Percentiles rank a stretch among this genome's conserved stretches.
Evolutionary conservation across 2,329 filamentous ascomycete species (phyloP).

Genomic region (Westerdykella aurantiaca): DNA sequence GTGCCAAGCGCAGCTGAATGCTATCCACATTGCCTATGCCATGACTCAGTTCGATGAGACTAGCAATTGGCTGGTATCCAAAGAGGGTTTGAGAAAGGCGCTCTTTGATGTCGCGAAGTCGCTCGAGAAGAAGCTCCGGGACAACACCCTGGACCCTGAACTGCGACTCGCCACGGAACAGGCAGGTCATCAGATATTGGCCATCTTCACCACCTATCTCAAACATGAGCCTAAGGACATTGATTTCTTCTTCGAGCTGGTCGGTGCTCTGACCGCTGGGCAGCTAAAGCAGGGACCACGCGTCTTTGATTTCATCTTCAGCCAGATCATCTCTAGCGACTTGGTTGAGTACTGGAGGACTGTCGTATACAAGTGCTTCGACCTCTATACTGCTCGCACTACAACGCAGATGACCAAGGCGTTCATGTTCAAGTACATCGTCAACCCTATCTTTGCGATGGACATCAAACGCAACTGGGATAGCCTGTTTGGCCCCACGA

Average conservation of each 20-base stretch:
- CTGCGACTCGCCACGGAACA: conserved; percentile 84
- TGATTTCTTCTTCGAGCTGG: conserved; percentile 76
- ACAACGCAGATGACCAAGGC: conserved; percentile 87
- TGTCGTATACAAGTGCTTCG: conserved; percentile 77
- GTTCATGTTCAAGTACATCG: conserved; percentile 83
- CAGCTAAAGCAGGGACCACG: conserved; percentile 72
- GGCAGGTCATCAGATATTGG: conserved; percentile 80
- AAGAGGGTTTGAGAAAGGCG: conserved; percentile 53
- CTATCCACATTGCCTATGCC: conserved; percentile 77
- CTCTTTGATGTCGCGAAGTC: conserved; percentile 65
- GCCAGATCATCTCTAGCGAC: conserved; percentile 73
- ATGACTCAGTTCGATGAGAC: conserved; percentile 62
- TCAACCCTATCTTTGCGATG: conserved; percentile 95
- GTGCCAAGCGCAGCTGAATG: conserved; percentile 77
- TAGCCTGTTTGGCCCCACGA: conserved; percentile 44
- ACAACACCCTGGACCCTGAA: conserved; percentile 61
- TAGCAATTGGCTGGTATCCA: conserved; percentile 59
- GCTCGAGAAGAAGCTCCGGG: conserved; percentile 67
- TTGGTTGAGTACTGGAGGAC: conserved; percentile 82
- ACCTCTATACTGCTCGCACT: conserved; percentile 73
- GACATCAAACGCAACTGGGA: conserved; percentile 84
- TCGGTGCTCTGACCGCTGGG: conserved; percentile 77
- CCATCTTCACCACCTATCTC: conserved; percentile 75
- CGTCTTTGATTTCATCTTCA: conserved; percentile 78
- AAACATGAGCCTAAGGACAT: conserved; percentile 67